Conservation (phyloP, 2,329 filamentous ascomycete genomes). For the Aspergillus sp. region DNA sequence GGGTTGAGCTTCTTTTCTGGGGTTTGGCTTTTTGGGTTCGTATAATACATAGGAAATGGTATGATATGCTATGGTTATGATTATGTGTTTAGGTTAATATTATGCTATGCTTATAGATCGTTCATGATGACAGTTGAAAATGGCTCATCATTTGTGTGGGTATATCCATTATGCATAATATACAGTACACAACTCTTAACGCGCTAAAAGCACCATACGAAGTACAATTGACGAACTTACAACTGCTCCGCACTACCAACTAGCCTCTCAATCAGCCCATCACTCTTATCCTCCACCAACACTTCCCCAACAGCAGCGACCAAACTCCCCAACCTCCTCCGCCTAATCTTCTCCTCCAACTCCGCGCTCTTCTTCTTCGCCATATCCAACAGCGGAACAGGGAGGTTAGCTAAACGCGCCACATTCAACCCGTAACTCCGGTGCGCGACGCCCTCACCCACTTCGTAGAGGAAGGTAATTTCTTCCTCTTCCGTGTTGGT, state of each 20-base stretch:
- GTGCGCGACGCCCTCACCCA: slow-evolving; percentile 84
- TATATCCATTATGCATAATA: no score
- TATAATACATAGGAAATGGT: neutral
- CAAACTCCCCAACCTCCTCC: slow-evolving; percentile 50
- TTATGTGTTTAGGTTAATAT: neutral
- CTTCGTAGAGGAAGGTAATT: slow-evolving; percentile 91
- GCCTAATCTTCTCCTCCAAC: slow-evolving; percentile 66
- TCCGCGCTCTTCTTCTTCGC: slow-evolving; percentile 73
- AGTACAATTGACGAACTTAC: slow-evolving; percentile 8
- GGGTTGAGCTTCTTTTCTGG: slow-evolving; percentile 13
- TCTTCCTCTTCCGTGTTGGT: slow-evolving; percentile 61
- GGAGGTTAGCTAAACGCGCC: slow-evolving; percentile 75
- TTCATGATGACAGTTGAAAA: no score
- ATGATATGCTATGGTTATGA: neutral
- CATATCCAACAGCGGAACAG: slow-evolving; percentile 66
- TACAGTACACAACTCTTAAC: no score
- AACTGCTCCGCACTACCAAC: slow-evolving; percentile 27
- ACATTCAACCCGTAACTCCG: slow-evolving; percentile 93
- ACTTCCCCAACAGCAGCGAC: slow-evolving; percentile 23
- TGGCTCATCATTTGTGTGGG: no score
- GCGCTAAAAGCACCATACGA: neutral
- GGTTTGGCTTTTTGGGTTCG: neutral
- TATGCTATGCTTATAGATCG: no score
- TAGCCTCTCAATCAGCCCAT: slow-evolving; percentile 23
- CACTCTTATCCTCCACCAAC: slow-evolving; percentile 9